Base-by-base conservation (phyloP, 2,329 filamentous ascomycete species). In the Sporothrix protearum region DNA sequence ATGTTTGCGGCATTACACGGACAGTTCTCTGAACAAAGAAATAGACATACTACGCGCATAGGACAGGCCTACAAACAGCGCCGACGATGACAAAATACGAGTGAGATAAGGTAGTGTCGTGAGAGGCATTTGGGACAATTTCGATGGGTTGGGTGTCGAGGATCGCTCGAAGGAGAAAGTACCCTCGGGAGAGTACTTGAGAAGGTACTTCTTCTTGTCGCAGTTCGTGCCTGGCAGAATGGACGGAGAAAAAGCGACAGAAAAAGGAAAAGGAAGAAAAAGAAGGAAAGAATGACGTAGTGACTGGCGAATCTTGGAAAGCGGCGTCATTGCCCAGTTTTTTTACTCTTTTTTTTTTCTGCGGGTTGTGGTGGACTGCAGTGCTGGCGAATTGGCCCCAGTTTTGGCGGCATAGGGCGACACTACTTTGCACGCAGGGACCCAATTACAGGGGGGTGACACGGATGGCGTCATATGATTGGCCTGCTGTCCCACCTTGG, bases 291-390 rank as follows among this genome's bases (percentile, higher is more conserved):
- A 49, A 70, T 70, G 68, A 70, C 68, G 68, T 70, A 61, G 68
- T 39, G 14, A 9, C 19, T 30, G 36, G 3, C 39, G 67, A 69
- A 70, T 61, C 68, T 61, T 70, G 68, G 68, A 61, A 33, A 9
- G 22, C 36, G 63, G 68, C 68, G 68, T 47, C 68, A 49, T 70
- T 67, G 63, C 68, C 68, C 68, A 63, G 53, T 70, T 70, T 68
- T 30, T 49, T 28, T 39, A 7, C 30, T 47, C 10, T 49, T 51
- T 28, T 47, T 28, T 14, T 67, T 28, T 49, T 28, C n/a, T n/a
- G n/a, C n/a, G n/a, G n/a, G n/a, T n/a, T n/a, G n/a, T n/a, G n/a
- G n/a, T n/a, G n/a, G n/a, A n/a, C n/a, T n/a, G n/a, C n/a, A n/a
- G n/a, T n/a, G n/a, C n/a, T 42, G 57, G 57, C 33, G n/a, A 63